Conservation (phyloP, 2,329 filamentous ascomycete species). For the Phoma sp. region DNA sequence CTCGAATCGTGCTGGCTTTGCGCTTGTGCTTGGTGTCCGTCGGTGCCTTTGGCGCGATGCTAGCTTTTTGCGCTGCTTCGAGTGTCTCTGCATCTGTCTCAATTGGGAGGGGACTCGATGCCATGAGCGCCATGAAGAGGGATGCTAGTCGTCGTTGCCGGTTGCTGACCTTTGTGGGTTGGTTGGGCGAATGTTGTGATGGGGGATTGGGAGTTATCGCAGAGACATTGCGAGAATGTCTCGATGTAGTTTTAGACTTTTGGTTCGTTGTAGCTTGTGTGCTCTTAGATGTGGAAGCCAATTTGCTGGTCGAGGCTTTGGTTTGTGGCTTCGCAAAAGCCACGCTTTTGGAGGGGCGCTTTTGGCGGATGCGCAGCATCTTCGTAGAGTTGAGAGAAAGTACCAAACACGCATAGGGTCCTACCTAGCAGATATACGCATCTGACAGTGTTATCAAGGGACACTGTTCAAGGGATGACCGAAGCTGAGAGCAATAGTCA, state of each 20-base stretch:
- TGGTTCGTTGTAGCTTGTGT: neutral
- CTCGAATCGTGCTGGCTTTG: neutral
- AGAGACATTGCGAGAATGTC: neutral
- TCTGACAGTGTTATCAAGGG: neutral
- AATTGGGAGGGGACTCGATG: slow-evolving; percentile 23
- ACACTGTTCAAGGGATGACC: slow-evolving; percentile 9
- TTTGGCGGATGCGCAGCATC: slow-evolving; percentile 11
- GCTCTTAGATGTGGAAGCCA: neutral
- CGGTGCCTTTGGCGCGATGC: slow-evolving; percentile 10
- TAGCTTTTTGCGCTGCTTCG: slow-evolving; percentile 20
- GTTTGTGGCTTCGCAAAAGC: slow-evolving; percentile 1
- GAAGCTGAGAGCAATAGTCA: slow-evolving; percentile 18
- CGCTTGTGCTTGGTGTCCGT: neutral
- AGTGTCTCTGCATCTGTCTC: slow-evolving; percentile 26
- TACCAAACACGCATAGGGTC: neutral
- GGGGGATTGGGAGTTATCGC: neutral
- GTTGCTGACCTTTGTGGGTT: slow-evolving; percentile 9
- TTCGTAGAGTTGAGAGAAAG: neutral
- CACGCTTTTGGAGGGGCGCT: slow-evolving; percentile 1
- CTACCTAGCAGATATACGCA: slow-evolving; percentile 12
- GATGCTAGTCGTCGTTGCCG: slow-evolving; percentile 24
- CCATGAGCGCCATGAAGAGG: slow-evolving; percentile 25
- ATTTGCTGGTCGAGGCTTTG: slow-evolving; percentile 7
- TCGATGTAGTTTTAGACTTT: neutral
- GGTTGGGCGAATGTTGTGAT: neutral